Conservation (phyloP, 2,329 filamentous ascomycete species). For the Sporothrix schenckii region DNA sequence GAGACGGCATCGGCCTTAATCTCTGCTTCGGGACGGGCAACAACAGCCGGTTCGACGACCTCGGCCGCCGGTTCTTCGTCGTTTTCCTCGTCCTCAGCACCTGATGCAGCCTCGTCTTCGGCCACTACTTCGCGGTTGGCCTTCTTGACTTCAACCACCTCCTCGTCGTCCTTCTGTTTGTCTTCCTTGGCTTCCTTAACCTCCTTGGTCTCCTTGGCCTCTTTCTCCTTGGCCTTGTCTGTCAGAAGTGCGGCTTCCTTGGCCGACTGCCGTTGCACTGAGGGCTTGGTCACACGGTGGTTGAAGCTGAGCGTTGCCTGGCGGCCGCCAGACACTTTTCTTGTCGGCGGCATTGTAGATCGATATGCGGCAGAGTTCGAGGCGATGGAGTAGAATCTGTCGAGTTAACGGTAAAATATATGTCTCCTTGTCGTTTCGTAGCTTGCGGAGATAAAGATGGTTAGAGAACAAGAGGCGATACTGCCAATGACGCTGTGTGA, state of each 20-base stretch:
- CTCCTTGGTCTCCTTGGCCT: constrained; percentile 36
- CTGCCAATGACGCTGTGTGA: constrained; percentile 15
- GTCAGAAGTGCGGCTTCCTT: constrained; percentile 49
- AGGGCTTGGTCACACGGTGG: constrained; percentile 57
- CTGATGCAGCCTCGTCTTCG: not conserved
- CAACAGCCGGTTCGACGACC: constrained; percentile 38
- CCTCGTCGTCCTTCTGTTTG: constrained; percentile 28
- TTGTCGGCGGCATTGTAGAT: constrained; percentile 50
- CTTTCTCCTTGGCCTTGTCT: constrained; percentile 35
- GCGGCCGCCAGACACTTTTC: constrained; percentile 54
- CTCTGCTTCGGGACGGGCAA: constrained; percentile 51
- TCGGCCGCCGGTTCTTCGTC: constrained; percentile 38
- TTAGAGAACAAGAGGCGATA: no score
- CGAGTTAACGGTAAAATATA: not conserved
- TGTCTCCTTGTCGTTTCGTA: not conserved
- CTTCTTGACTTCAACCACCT: constrained; percentile 1
- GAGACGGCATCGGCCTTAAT: constrained; percentile 65
- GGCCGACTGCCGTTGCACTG: constrained; percentile 49
- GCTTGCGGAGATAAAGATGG: constrained; percentile 7
- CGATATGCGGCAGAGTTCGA: not conserved
- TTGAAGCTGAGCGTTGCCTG: constrained; percentile 63
- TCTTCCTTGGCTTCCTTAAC: constrained; percentile 38
- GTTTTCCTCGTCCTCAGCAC: not conserved
- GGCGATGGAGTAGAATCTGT: not conserved
- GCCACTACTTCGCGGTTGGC: not conserved